A percentile compares a stretch with the other conserved stretches of the same genome.
phyloP scores from a whole-genome alignment of 768 basidiomycete genomes.

The Rhodotorula paludigena region DNA sequence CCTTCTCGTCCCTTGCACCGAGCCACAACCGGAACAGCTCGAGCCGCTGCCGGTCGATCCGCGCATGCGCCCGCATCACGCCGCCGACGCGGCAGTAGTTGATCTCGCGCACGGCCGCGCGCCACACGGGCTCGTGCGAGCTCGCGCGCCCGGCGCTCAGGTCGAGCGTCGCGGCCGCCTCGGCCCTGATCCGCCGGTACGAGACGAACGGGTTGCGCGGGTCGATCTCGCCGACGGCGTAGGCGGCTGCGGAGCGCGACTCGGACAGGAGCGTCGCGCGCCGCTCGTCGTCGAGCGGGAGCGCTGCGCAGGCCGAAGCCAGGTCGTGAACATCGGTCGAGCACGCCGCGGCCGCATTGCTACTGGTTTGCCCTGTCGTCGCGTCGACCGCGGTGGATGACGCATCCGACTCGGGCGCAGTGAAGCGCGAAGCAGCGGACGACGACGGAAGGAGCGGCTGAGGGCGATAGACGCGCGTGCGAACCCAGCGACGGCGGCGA shows the following conservation, averaged over 20 bases:
- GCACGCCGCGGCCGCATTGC: too few relatives aligned
- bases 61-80: constrained; percentile 6
- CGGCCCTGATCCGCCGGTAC: constrained; percentile 1
- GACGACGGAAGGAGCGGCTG: background rate
- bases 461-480: constrained; percentile 25
- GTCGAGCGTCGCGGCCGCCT: background rate
- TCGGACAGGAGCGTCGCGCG: constrained; percentile 1
- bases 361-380: too few relatives aligned
- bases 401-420: too few relatives aligned
- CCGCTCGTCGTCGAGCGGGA: background rate
- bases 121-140: constrained; percentile 16
- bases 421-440: too few relatives aligned
- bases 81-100: constrained; percentile 8
- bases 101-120: constrained; percentile 26
- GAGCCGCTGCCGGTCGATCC: constrained; percentile 25
- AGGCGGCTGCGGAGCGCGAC: background rate
- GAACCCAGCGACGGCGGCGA: constrained; percentile 22
- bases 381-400: too few relatives aligned
- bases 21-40: constrained; percentile 31
- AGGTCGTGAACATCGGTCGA: background rate
- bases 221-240: background rate
- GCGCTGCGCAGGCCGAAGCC: background rate
- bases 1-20: background rate
- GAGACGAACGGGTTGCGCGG: constrained; percentile 10
- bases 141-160: background rate